These are phyloP conservation scores for Magnolia kwangsiensis DNA, from an alignment of 164 flowering plant species.

Conservation along the genomic window DNA sequence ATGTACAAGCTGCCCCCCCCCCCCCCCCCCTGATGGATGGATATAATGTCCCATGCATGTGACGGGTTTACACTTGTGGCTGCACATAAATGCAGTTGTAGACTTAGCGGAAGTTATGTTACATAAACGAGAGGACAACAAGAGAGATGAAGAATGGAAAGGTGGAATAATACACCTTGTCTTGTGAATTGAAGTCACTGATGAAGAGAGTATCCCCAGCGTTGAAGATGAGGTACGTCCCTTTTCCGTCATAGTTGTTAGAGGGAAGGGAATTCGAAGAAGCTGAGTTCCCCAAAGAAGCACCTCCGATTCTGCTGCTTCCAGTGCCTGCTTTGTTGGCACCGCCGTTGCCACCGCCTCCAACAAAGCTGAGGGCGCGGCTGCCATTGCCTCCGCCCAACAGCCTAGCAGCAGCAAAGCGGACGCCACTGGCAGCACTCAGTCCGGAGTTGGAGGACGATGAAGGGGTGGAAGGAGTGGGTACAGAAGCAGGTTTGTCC, in stretches of 20 bases:
- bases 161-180: constrained; percentile 53
- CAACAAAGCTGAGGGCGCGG: constrained; percentile 83
- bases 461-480: not conserved
- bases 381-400: constrained; percentile 81
- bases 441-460: constrained; percentile 44
- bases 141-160: not conserved
- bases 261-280: constrained; percentile 34
- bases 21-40: not conserved
- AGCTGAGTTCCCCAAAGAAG: constrained; percentile 38
- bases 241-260: constrained; percentile 89
- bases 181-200: constrained; percentile 83
- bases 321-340: constrained; percentile 55
- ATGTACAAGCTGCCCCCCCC: not conserved
- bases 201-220: constrained; percentile 84
- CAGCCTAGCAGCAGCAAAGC: constrained; percentile 83
- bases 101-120: not conserved
- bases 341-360: constrained; percentile 61
- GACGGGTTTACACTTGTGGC: not conserved
- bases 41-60: not conserved
- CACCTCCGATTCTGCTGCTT: constrained; percentile 43
- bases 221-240: constrained; percentile 86
- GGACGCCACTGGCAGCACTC: constrained; percentile 63
- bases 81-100: not conserved
- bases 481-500: constrained; percentile 63
- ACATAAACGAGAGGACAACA: not conserved